These are phyloP conservation scores for Brassica cretica DNA, from an alignment of 345 rosid species.

Conservation along the genomic window DNA sequence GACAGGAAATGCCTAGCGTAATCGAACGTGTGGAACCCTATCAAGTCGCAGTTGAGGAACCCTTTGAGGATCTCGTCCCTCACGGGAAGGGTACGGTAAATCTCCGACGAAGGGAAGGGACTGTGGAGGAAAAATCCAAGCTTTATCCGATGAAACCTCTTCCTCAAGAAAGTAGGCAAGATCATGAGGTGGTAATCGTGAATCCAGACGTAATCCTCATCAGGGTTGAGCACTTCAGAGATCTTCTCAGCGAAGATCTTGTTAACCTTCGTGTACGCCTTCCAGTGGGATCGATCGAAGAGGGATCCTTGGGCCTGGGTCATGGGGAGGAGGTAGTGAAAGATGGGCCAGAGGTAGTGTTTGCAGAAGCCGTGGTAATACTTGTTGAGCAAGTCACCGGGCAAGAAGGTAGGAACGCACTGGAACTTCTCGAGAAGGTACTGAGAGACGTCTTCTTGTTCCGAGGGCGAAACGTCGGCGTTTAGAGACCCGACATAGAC, in stretches of 20 bases:
- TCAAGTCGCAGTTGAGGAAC: conserved; percentile 73
- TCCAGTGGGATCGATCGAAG: conserved; percentile 60
- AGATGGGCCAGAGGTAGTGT: conserved; percentile 85
- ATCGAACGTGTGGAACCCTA: conserved; percentile 86
- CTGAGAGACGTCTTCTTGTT: conserved; percentile 63
- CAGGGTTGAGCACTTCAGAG: conserved; percentile 57
- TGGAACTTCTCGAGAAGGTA: conserved; percentile 49
- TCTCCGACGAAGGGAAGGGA: conserved; percentile 78
- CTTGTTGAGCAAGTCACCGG: conserved; percentile 50
- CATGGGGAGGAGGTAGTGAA: conserved; percentile 70
- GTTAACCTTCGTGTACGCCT: conserved; percentile 63
- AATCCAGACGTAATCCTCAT: conserved; percentile 77
- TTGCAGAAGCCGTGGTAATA: conserved; percentile 87
- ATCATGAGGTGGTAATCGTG: conserved; percentile 87
- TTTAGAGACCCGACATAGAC: conserved; percentile 63
- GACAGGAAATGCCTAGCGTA: conserved; percentile 88
- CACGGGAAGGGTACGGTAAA: conserved; percentile 66
- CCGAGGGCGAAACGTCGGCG: conserved; percentile 51
- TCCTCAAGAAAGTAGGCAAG: conserved; percentile 71
- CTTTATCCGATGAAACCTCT: conserved; percentile 50
- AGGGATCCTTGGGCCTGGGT: conserved; percentile 54
- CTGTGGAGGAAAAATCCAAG: conserved; percentile 75
- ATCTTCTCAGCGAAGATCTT: conserved; percentile 68
- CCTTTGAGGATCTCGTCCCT: conserved; percentile 71
- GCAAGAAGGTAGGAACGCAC: conserved; percentile 71